Evolutionary conservation across 2,329 filamentous ascomycete genomes (phyloP).

Genomic region (Aspergillus amoenus): DNA sequence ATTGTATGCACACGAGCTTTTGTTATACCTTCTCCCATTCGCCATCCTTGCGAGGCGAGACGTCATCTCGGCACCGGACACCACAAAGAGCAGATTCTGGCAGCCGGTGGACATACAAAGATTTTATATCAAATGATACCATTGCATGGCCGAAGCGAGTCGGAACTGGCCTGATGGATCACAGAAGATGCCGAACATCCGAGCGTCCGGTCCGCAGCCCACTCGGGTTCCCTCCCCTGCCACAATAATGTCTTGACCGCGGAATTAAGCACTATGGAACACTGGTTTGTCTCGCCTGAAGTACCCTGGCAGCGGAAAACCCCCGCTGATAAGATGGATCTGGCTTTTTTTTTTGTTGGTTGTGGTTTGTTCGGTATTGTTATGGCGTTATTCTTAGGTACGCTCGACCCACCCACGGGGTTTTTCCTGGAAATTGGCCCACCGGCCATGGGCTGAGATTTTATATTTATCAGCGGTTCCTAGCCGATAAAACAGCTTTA

Average conservation of each 20-base stretch:
- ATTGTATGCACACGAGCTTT: too few species aligned
- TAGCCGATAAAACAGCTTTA: too few species aligned
- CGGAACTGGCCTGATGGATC: neutral
- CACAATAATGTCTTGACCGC: neutral
- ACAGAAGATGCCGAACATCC: neutral
- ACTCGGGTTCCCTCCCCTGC: neutral
- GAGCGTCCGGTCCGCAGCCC: neutral
- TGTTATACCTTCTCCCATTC: too few species aligned
- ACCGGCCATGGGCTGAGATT: neutral
- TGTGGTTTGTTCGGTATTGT: neutral
- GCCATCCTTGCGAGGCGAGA: too few species aligned
- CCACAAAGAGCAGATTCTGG: too few species aligned
- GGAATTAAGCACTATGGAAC: neutral
- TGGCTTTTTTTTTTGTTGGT: neutral
- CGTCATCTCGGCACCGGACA: too few species aligned
- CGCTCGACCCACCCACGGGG: neutral
- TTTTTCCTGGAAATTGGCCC: neutral
- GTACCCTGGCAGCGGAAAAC: neutral
- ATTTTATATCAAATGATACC: too few species aligned
- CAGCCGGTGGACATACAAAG: too few species aligned
- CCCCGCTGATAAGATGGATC: conserved; percentile 2
- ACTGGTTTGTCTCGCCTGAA: too few species aligned
- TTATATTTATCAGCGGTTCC: neutral
- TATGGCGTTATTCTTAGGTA: neutral
- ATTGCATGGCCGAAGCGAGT: too few species aligned